Base-by-base conservation (phyloP, 345 rosid genomes). In the Eucalyptus cloeziana region DNA sequence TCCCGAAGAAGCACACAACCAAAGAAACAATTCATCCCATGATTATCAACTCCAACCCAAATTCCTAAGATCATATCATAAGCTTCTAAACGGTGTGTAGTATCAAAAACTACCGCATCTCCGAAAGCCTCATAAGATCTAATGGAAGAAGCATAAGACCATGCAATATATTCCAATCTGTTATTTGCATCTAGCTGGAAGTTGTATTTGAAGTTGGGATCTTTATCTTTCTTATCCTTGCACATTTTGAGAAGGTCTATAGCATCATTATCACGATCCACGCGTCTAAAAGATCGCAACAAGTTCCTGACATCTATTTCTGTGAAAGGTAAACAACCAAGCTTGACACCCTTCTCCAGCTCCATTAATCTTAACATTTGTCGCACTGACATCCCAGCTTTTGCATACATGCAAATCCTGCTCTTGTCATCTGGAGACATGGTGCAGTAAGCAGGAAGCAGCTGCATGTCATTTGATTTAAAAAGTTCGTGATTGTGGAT, bases 321-420 rank as follows among this genome's bases (percentile, higher is more conserved):
- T 40, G 95, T 92, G 91, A 94, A 95, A 5, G 94, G 95, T 52
- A 95, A 90, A 91, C 94, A 95, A 44, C 96, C 96, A 45, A 95
- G 88, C 92, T 94, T 95, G n/a, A 95, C 92, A 90, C 96, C 95
- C 90, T 95, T 95, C 90, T 95, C 95, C 15, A 95, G 93, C 92
- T 95, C 96, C 96, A 95, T 92, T 62, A 95, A 86, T 87, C 96
- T 91, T 60, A 95, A 92, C 95, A 93, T 95, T 89, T 95, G 96
- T 54, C 96, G 89, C 37, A 94, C 96, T 17, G 96, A 95, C 95
- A 95, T 95, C 85, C 96, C 96, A 87, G 96, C 96, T 92, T 92
- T 95, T 50, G 93, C 93, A 92, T 90, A 95, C 95, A 95, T 92
- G 91, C 96, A 94, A 88, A 95, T 93, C 64, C 92, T 90, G 64